A percentile compares a stretch with the other conserved stretches of the same genome.
phyloP scores from a whole-genome alignment of 148 eudicot species.

The Arctostaphylos glauca region DNA sequence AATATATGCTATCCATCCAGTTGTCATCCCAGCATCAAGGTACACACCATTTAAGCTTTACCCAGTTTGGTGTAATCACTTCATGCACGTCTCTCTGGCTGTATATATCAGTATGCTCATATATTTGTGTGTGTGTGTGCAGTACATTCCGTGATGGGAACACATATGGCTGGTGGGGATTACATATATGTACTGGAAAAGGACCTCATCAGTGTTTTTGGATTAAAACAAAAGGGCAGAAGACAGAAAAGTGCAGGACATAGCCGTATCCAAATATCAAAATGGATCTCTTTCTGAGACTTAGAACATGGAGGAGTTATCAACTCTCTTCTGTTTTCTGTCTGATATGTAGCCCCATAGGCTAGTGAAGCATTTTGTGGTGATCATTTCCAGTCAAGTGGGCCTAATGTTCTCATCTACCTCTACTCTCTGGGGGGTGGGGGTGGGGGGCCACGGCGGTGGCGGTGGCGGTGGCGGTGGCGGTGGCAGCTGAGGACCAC shows the following conservation, averaged over 20 bases:
- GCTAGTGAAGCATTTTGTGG: conserved; percentile 15
- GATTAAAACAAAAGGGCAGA: not conserved
- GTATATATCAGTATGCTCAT: not conserved
- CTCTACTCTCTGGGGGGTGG: not conserved
- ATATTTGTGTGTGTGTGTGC: not conserved
- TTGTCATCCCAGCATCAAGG: too few species aligned
- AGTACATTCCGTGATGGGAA: not conserved
- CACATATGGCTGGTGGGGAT: not conserved
- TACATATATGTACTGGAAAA: not conserved
- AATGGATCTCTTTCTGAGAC: conserved; percentile 28
- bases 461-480: too few species aligned
- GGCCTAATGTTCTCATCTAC: not conserved
- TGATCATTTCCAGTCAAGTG: conserved; percentile 22
- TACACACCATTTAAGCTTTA: too few species aligned
- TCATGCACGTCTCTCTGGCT: not conserved
- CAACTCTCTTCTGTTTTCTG: too few species aligned
- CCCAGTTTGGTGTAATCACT: too few species aligned
- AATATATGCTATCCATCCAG: too few species aligned
- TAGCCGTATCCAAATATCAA: conserved; percentile 1
- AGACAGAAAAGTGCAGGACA: not conserved
- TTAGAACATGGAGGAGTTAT: conserved; percentile 36
- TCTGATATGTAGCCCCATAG: conserved; percentile 15
- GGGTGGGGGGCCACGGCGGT: too few species aligned
- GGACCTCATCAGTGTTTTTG: not conserved
- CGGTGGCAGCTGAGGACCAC: too few species aligned